phyloP scores from a whole-genome alignment of 148 eudicot genomes.

The Amaranthus cruentus region DNA sequence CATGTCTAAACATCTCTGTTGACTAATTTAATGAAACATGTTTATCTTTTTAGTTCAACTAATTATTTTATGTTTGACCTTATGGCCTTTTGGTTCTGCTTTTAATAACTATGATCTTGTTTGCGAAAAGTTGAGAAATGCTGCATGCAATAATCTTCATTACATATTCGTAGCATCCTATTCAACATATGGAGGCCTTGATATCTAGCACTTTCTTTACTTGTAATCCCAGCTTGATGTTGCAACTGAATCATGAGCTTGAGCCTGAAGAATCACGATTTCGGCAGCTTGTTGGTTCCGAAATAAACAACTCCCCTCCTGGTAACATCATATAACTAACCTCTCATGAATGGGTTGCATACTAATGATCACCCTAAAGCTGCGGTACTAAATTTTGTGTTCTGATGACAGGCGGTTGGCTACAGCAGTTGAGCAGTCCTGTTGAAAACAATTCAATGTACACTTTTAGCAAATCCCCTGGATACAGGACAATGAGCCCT shows the following conservation, averaged over 20 bases:
- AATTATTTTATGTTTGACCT: neutral
- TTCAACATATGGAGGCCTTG: neutral
- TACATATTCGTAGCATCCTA: neutral
- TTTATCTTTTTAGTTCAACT: neutral
- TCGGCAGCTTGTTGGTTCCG: constrained; percentile 54
- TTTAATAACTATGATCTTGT: neutral
- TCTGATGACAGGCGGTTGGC: constrained; percentile 56
- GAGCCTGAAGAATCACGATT: constrained; percentile 68
- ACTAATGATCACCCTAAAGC: neutral
- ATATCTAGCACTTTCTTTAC: constrained; percentile 1
- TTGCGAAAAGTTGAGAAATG: neutral
- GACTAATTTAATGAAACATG: neutral
- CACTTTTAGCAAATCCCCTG: constrained; percentile 48
- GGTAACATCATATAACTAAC: constrained; percentile 32
- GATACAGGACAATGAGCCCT: constrained; percentile 47
- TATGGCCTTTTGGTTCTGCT: neutral
- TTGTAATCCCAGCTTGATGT: constrained; percentile 49
- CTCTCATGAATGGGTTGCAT: constrained; percentile 3
- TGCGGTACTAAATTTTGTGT: constrained; percentile 5
- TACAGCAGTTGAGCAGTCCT: constrained; percentile 60
- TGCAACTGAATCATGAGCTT: constrained; percentile 68
- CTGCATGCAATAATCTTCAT: neutral
- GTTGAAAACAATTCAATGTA: constrained; percentile 47
- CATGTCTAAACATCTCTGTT: neutral
- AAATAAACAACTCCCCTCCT: constrained; percentile 69